phyloP scores from a whole-genome alignment of 2,329 filamentous ascomycete genomes.

The Colletotrichum truncatum region DNA sequence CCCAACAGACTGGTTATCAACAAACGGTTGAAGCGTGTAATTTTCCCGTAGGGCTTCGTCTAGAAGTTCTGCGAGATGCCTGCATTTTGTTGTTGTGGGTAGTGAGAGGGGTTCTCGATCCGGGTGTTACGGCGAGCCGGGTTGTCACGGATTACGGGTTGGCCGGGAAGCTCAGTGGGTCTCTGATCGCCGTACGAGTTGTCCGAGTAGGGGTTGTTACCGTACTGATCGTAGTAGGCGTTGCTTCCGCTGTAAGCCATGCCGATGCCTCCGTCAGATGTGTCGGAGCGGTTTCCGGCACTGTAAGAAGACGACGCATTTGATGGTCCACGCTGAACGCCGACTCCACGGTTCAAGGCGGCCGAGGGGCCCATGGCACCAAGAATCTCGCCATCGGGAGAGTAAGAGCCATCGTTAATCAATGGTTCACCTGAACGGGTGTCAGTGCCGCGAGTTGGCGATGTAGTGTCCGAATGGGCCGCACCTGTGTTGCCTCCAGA shows the following conservation, averaged over 20 bases:
- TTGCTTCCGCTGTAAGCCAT: constrained; percentile 52
- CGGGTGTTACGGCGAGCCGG: constrained; percentile 91
- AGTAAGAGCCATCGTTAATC: constrained; percentile 58
- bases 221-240: constrained; percentile 69
- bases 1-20: constrained; percentile 15
- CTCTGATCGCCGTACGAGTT: constrained; percentile 47
- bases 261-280: constrained; percentile 62
- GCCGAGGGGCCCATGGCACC: constrained; percentile 82
- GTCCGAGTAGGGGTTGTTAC: constrained; percentile 65
- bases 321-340: constrained; percentile 88
- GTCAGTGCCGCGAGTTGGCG: constrained; percentile 76
- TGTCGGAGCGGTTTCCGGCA: constrained; percentile 78
- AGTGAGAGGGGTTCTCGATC: constrained; percentile 90
- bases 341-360: constrained; percentile 69
- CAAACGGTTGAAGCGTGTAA: constrained; percentile 1
- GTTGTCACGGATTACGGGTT: constrained; percentile 92
- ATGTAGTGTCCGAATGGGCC: constrained; percentile 78
- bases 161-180: constrained; percentile 57
- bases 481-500: constrained; percentile 75
- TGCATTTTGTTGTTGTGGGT: constrained; percentile 90
- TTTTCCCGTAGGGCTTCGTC: neutral
- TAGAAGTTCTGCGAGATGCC: constrained; percentile 98
- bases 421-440: constrained; percentile 75
- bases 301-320: constrained; percentile 98
- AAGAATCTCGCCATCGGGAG: constrained; percentile 82